Percentiles rank a stretch among this genome's conserved stretches.
Conservation (phyloP, 371 early-diverging fungal genomes). For the Mortierella sp. region DNA sequence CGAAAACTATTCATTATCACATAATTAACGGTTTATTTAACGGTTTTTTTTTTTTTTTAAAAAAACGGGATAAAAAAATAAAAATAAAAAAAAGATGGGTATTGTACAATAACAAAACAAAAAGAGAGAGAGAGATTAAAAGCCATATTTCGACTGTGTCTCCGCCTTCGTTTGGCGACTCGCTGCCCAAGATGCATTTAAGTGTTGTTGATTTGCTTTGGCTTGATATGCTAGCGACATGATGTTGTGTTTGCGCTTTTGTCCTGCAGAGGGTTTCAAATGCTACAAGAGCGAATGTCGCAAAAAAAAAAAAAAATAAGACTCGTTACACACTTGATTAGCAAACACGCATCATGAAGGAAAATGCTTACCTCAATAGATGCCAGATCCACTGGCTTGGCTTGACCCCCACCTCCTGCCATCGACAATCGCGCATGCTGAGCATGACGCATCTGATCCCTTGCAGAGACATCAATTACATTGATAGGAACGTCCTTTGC, state of each 20-base stretch:
- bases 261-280: constrained; percentile 58
- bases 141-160: constrained; percentile 80
- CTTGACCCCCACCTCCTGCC: constrained; percentile 19
- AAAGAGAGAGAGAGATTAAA: constrained; percentile 12
- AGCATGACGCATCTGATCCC: constrained; percentile 62
- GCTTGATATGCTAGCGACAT: constrained; percentile 84
- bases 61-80: background rate
- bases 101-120: background rate
- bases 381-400: constrained; percentile 40
- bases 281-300: constrained; percentile 31
- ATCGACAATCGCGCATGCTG: constrained; percentile 58
- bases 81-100: background rate
- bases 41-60: background rate
- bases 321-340: constrained; percentile 10
- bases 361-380: constrained; percentile 43
- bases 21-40: no score
- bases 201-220: constrained; percentile 69
- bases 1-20: no score
- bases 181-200: constrained; percentile 76
- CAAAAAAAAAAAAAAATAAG: background rate
- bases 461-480: constrained; percentile 64
- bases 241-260: constrained; percentile 83
- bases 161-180: constrained; percentile 75
- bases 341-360: constrained; percentile 46
- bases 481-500: constrained; percentile 59